A percentile compares a stretch with the other conserved stretches of the same genome.
Evolutionary conservation across 495 filamentous ascomycete species (phyloP).

Genomic region (Acidiella bohemica): DNA sequence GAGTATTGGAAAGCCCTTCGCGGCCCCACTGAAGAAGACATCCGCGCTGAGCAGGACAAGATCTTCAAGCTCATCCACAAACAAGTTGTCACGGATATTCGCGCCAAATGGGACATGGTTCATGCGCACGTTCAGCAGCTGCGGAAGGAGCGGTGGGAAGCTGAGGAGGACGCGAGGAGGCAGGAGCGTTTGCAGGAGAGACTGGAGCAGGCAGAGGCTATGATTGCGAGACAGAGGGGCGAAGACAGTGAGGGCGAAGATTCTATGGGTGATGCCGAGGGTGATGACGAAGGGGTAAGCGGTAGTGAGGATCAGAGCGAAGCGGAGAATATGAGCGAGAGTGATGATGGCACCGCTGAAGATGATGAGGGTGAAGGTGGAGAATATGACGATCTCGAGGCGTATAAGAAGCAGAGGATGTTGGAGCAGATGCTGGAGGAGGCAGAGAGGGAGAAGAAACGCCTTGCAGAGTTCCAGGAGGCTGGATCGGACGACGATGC

Average conservation of each 20-base stretch:
- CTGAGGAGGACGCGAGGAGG: constrained; percentile 65
- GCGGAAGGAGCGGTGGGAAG: constrained; percentile 66
- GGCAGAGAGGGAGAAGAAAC: too few species aligned
- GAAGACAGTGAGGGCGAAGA: constrained; percentile 32
- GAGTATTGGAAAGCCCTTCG: constrained; percentile 50
- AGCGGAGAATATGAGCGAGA: neutral
- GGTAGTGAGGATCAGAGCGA: neutral
- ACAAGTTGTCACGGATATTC: constrained; percentile 54
- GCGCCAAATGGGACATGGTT: constrained; percentile 67
- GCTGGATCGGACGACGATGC: too few species aligned
- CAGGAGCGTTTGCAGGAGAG: constrained; percentile 73
- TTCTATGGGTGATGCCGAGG: constrained; percentile 16
- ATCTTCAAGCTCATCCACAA: constrained; percentile 39
- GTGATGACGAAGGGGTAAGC: constrained; percentile 3
- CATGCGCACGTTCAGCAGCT: constrained; percentile 58
- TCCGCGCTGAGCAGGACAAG: constrained; percentile 40
- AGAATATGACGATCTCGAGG: neutral
- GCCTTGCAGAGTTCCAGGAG: too few species aligned
- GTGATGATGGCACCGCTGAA: neutral
- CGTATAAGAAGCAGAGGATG: too few species aligned
- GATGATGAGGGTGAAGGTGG: neutral
- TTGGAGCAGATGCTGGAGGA: too few species aligned
- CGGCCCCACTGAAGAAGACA: constrained; percentile 57
- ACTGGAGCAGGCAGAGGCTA: constrained; percentile 39
- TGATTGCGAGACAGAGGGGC: constrained; percentile 16